Base-by-base conservation (phyloP, 2,329 filamentous ascomycete genomes). In the Fusarium anguioides region DNA sequence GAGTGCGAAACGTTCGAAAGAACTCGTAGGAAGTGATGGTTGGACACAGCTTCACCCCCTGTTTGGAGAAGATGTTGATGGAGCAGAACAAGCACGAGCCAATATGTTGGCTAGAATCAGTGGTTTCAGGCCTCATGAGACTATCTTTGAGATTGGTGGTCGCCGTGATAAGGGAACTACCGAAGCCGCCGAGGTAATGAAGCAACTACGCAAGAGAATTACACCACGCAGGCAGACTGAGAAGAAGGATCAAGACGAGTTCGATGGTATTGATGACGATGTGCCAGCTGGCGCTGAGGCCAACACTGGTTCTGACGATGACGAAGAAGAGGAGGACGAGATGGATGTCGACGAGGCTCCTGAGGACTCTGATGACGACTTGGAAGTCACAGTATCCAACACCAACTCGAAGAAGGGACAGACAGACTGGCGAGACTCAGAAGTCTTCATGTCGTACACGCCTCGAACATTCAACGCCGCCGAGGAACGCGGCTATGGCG, bases 401-500 rank as follows among this genome's bases (percentile, higher is more conserved):
- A 81, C 80, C 44, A 80, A 83, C 69, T 75, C 81, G 72, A 81
- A 81, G 75, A 87, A 82, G 78, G 86, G 81, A 73, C 87, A 75
- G 74, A 87, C 82, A 14, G 86, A 89, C 42, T 97, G 89, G 85
- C 89, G 92, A 75, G 94, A 97, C 76, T 86, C 89, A 0, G 94
- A 97, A 41, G 88, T 96, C 71, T 99, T 96, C 88, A 98, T 99
- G 94, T 92, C 93, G 11, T 99, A 99, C 83, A 92, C 89, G 2
- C 96, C 96, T 0, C 90, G 91, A 64, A 89, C 89, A 39, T 86
- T 87, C 71, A 96, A 95, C 77, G 84, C 91, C 6, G 92, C 91
- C 50, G 95, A 98, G 80, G 94, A 97, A 76, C 91, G 92, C 53
- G 96, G 90, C 14, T 99, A 99, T 80, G 94, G 94, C 66, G 94